These are phyloP conservation scores for Neurospora sp. DNA, from an alignment of 495 filamentous ascomycete genomes.

Conservation along the genomic window DNA sequence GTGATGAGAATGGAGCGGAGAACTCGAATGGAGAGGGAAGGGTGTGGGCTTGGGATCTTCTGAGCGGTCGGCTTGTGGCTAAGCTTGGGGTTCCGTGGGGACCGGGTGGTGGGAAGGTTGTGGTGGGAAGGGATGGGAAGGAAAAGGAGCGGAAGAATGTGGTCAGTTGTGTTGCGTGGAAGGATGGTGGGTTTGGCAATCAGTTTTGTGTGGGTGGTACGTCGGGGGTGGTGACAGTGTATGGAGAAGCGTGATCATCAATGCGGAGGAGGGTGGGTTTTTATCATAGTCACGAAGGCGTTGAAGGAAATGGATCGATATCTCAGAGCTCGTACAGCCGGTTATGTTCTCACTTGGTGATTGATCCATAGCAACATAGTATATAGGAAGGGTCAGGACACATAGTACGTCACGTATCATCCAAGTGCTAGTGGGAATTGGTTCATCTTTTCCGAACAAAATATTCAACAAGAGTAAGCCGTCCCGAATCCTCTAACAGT, in stretches of 20 bases:
- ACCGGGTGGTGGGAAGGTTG: slow-evolving; percentile 44
- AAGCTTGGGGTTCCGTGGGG: slow-evolving; percentile 49
- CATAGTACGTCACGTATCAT: not conserved
- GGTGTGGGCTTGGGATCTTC: slow-evolving; percentile 83
- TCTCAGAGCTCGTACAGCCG: not conserved
- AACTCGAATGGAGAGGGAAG: slow-evolving; percentile 40
- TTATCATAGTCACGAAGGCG: not conserved
- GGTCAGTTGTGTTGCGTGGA: slow-evolving; percentile 59
- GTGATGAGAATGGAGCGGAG: slow-evolving; percentile 52
- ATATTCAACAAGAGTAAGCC: not conserved
- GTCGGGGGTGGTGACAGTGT: slow-evolving; percentile 44
- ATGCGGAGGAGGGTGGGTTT: not conserved
- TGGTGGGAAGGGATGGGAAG: slow-evolving; percentile 39
- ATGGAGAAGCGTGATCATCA: slow-evolving; percentile 27
- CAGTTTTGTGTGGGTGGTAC: slow-evolving; percentile 47
- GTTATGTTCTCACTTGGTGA: not conserved
- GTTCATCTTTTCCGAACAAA: not conserved
- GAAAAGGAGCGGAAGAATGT: slow-evolving; percentile 42
- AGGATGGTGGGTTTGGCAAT: slow-evolving; percentile 51
- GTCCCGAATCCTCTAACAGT: not conserved
- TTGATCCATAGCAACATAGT: not conserved
- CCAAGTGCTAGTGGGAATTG: not conserved
- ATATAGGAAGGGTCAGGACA: not conserved
- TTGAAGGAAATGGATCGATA: not conserved
- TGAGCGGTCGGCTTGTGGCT: slow-evolving; percentile 59